Evolutionary conservation across 2,329 filamentous ascomycete genomes (phyloP), one percentile per base, ranked within the genome.

Genomic region (Xylaria sp.): DNA sequence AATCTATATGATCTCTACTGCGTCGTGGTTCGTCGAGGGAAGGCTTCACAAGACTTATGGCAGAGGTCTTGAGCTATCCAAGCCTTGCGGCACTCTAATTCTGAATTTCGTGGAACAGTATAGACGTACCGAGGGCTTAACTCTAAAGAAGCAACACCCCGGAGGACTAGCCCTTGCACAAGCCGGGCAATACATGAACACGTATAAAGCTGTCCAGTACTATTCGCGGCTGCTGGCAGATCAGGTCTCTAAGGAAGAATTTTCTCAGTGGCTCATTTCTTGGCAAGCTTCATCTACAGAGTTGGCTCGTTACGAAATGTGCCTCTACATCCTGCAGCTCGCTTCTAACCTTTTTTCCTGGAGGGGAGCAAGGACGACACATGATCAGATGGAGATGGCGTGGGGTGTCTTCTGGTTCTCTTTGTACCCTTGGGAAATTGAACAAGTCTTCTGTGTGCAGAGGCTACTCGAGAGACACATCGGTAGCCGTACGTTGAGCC

Each of bases 321-420:
- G 45, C 1, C 56, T 63, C 4, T 63, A 63, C 11, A 21, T 60
- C 2, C n/a, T 37, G 14, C 51, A 60, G 14, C 33, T 63, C 6
- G 56, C 47, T 14, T 12, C 45, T 2, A 45, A 42, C 6, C 2
- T 62, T 1, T 62, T 62, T 35, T 19, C 54, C 2, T 54, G 42
- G 33, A 14, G 25, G 31, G 49, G 35, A 8, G 3, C 14, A 11
- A 5, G 0, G 1, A 21, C 15, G 28, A 11, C 15, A 19, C 2
- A 9, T 0, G 4, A 31, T 31, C 1, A 1, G 6, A 43, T 58
- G 55, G 4, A 49, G 3, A 1, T 19, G 37, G 49, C 54, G 17
- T 59, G 60, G 60, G 55, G 49, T 2, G n/a, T 4, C 3, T 64
- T 61, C 38, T 64, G 61, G 56, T 42, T 15, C 21, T 14, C 21